Conservation (phyloP, 805 yeast genomes). For the Lipomyces oligophaga region DNA sequence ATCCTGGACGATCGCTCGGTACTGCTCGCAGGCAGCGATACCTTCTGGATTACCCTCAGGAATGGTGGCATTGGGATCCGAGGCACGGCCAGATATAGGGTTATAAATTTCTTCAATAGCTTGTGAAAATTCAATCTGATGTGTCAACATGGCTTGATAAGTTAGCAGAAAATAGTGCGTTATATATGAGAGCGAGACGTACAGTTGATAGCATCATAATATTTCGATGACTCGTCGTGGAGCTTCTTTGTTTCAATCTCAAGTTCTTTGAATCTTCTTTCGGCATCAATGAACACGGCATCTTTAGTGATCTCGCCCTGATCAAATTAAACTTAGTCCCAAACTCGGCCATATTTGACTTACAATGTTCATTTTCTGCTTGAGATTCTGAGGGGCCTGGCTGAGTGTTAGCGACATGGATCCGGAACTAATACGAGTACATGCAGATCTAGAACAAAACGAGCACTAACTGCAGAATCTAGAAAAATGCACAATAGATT, state of each 20-base stretch:
- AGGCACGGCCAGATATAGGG: conserved; percentile 87
- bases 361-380: conserved; percentile 86
- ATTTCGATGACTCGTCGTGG: conserved; percentile 84
- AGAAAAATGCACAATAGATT: no score
- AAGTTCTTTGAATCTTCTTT: conserved; percentile 88
- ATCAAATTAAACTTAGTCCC: no score
- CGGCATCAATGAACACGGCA: conserved; percentile 91
- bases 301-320: conserved; percentile 55
- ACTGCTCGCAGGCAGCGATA: conserved; percentile 88
- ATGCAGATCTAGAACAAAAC: background rate
- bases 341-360: conserved; percentile 5
- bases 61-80: conserved; percentile 79
- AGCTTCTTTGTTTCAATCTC: conserved; percentile 86
- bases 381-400: conserved; percentile 75
- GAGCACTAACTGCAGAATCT: no score
- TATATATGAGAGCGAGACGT: background rate
- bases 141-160: conserved; percentile 74
- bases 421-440: background rate
- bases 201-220: conserved; percentile 86
- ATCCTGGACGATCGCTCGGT: conserved; percentile 81
- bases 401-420: no score
- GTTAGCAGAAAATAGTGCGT: background rate
- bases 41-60: conserved; percentile 98
- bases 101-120: conserved; percentile 94
- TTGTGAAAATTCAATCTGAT: conserved; percentile 91